Base-by-base conservation (phyloP, 2,329 filamentous ascomycete species). In the Dothideomycetidae sp. region DNA sequence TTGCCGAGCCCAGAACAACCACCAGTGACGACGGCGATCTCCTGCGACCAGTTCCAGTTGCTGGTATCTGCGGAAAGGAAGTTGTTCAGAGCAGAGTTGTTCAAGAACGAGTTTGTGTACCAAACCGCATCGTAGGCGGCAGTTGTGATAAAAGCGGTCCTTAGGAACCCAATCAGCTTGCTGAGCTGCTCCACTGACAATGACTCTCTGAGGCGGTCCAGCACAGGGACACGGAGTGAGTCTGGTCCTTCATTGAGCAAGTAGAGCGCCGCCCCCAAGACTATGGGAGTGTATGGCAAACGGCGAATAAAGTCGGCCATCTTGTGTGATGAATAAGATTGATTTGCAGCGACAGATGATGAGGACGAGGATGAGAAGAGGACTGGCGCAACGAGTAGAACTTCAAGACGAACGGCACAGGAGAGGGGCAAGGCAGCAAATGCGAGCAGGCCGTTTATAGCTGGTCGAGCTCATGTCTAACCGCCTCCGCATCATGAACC, bases 1-100 rank as follows among this genome's bases (percentile, higher is more conserved):
- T 50, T 46, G 3, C 60, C 60, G 33, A 63, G 61, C 5, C 60
- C 60, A 29, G 47, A 48, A 10, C 48, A 52, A 16, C 49, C 54
- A 18, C 55, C 54, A 13, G 53, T 58, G 18, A 58, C 49, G 26
- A 58, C 47, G 10, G 52, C 54, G 36, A 58, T 48, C 37, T 58
- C 51, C 49, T 63, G 48, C 3, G 48, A 43, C 54, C 55, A 57
- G 37, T 52, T 44, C 46, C 56, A 57, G 39, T 53, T 49, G 42
- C 54, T 55, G 40, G 56, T 51, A 5, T 53, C 53, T 33, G 45
- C 48, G 9, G 58, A 34, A 10, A 55, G 53, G 50, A 58, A 64
- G 31, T 57, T 54, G 50, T 65, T 44, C 43, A 46, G 33, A 4
- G 52, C 50, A 31, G 48, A 44, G 13, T 46, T 45, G 15, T 49